Conservation (phyloP, 306 rosid genomes). For the Adenanthera pavonina region DNA sequence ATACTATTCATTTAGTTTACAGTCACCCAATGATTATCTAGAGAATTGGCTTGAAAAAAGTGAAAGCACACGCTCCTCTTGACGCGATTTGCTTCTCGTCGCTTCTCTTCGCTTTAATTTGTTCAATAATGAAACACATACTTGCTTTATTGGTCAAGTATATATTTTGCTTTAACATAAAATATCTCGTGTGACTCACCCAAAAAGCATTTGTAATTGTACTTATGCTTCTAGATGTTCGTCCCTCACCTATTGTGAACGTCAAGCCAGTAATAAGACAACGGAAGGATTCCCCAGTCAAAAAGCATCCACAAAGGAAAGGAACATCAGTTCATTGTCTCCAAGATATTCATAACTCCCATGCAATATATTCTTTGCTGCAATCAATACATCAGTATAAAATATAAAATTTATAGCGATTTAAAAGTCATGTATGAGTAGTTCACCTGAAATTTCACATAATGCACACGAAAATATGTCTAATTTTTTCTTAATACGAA, state of each 20-base stretch:
- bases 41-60: slow-evolving; percentile 32
- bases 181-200: slow-evolving; percentile 26
- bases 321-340: slow-evolving; percentile 40
- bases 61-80: slow-evolving; percentile 22
- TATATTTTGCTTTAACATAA: slow-evolving; percentile 43
- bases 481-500: too few relatives aligned
- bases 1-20: neutral
- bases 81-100: slow-evolving; percentile 11
- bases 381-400: too few relatives aligned
- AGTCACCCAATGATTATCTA: neutral
- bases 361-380: slow-evolving; percentile 17
- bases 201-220: neutral
- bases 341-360: slow-evolving; percentile 38
- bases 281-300: slow-evolving; percentile 56
- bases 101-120: slow-evolving; percentile 20
- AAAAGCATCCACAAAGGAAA: slow-evolving; percentile 49
- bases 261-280: slow-evolving; percentile 50
- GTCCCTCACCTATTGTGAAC: slow-evolving; percentile 54
- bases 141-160: slow-evolving; percentile 56
- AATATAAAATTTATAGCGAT: too few relatives aligned
- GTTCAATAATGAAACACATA: slow-evolving; percentile 43
- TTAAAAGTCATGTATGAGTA: too few relatives aligned
- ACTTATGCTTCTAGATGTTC: slow-evolving; percentile 19
- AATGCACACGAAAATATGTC: too few relatives aligned
- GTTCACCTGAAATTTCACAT: too few relatives aligned